Percentiles rank a stretch among this genome's conserved stretches.
Evolutionary conservation across 2,329 filamentous ascomycete genomes (phyloP).

Genomic region (Dactylonectria macrodidyma): DNA sequence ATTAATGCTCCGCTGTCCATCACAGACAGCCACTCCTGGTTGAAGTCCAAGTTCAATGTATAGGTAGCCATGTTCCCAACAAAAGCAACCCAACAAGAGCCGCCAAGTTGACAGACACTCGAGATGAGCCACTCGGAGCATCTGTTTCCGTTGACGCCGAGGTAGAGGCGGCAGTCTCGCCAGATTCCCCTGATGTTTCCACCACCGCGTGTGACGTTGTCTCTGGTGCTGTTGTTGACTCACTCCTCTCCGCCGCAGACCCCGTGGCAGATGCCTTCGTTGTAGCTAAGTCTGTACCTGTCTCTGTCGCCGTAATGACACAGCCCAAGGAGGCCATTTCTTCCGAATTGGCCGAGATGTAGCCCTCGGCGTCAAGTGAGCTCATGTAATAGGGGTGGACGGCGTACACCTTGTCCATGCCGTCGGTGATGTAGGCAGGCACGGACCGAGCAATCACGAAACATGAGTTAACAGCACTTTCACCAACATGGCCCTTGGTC

Average conservation of each 20-base stretch:
- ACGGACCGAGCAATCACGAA: conserved; percentile 19
- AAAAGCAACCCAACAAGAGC: conserved; percentile 12
- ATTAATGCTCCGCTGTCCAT: neutral
- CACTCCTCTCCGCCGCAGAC: neutral
- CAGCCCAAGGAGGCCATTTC: neutral
- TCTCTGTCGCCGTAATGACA: neutral
- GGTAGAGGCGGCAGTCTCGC: neutral
- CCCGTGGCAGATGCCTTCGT: neutral
- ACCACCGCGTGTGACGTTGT: neutral
- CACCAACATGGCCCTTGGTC: neutral
- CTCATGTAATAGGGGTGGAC: conserved; percentile 4
- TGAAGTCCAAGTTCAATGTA: too few species aligned
- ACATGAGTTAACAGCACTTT: conserved; percentile 29
- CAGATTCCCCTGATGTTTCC: neutral
- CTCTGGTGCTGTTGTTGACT: conserved; percentile 5
- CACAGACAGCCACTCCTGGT: too few species aligned
- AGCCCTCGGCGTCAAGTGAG: neutral
- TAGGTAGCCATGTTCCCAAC: conserved; percentile 13
- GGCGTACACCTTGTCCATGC: conserved; percentile 11
- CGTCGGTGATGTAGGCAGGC: conserved; percentile 22
- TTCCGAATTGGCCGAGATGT: conserved; percentile 10
- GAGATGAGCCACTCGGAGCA: conserved; percentile 4
- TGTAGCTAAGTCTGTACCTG: neutral
- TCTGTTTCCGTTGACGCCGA: conserved; percentile 1
- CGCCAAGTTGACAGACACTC: neutral